Evolutionary conservation across 225 moss, liverwort and hornwort genomes (phyloP).

Genomic region (Sphagnum contortum): DNA sequence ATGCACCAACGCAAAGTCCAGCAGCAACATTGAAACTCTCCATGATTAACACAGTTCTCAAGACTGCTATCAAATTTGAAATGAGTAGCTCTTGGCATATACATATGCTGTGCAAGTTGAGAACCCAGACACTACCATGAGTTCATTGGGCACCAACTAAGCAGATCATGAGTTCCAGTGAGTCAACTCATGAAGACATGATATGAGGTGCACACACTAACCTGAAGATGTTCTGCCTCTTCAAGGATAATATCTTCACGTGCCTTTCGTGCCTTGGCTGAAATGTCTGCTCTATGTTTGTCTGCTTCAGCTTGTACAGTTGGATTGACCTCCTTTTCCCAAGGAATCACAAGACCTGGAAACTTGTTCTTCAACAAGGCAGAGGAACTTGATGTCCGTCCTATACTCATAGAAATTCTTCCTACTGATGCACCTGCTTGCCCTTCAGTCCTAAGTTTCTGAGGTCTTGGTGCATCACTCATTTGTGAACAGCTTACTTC

Average conservation of each 20-base stretch:
- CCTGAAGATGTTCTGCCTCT: conserved; percentile 65
- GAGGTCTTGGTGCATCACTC: conserved; percentile 31
- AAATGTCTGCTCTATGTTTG: conserved; percentile 46
- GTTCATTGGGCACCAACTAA: no score
- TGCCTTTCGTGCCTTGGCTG: conserved; percentile 42
- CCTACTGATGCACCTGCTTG: conserved; percentile 61
- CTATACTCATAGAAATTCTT: conserved; percentile 43
- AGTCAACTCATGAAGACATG: no score
- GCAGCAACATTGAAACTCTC: no score
- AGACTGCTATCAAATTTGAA: no score
- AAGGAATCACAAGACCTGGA: conserved; percentile 35
- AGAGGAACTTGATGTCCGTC: conserved; percentile 37
- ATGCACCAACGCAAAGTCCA: no score
- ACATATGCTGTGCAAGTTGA: no score
- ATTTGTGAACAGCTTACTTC: conserved; percentile 39
- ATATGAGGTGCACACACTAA: conserved; percentile 3
- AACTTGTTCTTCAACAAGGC: conserved; percentile 32
- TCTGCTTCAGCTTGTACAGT: conserved; percentile 43
- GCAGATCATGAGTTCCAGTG: no score
- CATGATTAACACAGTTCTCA: no score
- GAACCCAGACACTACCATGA: no score
- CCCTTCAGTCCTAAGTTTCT: conserved; percentile 56
- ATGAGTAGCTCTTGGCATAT: no score
- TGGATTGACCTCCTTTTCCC: conserved; percentile 65
- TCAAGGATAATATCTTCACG: conserved; percentile 59